A percentile compares a stretch with the other conserved stretches of the same genome.
Evolutionary conservation across 257 asterid species (phyloP).

Genomic region (Solanum bulbocastanum): DNA sequence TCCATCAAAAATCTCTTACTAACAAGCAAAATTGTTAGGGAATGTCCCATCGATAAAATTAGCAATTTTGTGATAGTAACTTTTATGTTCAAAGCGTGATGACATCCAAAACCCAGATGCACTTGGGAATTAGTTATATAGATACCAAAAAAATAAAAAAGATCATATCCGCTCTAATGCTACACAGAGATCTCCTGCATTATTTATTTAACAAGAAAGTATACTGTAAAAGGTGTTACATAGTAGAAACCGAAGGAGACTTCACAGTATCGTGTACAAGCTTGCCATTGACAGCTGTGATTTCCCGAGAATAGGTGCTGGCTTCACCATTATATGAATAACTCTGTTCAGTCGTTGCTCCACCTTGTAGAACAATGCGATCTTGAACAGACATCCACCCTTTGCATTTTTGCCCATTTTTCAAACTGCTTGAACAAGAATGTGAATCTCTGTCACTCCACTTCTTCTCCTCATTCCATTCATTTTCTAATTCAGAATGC

Average conservation of each 20-base stretch:
- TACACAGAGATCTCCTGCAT: neutral
- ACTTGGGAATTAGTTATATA: neutral
- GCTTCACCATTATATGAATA: constrained; percentile 19
- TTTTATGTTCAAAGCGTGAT: neutral
- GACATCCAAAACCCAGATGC: neutral
- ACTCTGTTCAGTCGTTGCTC: constrained; percentile 32
- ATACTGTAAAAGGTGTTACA: neutral
- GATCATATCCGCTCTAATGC: neutral
- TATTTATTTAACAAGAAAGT: neutral
- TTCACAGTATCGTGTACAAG: constrained; percentile 14
- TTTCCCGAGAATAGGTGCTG: constrained; percentile 31
- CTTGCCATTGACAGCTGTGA: constrained; percentile 32
- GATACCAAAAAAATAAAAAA: neutral
- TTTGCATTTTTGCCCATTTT: constrained; percentile 24
- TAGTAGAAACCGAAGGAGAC: neutral
- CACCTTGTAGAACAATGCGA: constrained; percentile 45
- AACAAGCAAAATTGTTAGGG: too few relatives aligned
- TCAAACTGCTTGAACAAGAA: constrained; percentile 12
- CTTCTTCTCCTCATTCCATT: constrained; percentile 27
- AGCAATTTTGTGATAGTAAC: too few relatives aligned
- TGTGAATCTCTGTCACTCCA: neutral
- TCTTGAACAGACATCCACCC: constrained; percentile 67
- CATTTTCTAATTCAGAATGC: constrained; percentile 29
- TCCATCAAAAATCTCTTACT: too few relatives aligned
- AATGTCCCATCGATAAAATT: too few relatives aligned